Evolutionary conservation across 1,139 yeast genomes (phyloP).

Genomic region (Pichia kudriavzevii): DNA sequence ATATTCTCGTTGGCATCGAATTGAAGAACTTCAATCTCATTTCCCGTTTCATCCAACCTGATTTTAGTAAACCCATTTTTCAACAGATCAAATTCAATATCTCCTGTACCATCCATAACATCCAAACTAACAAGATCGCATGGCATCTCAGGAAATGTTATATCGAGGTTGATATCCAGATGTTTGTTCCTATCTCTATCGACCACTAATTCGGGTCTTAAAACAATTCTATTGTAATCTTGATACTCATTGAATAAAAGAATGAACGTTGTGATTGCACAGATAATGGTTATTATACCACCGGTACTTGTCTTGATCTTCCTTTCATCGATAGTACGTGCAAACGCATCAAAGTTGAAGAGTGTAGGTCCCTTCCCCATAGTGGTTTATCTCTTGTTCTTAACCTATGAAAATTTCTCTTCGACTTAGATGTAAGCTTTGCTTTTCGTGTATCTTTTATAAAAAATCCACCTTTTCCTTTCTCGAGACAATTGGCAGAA

Average conservation of each 20-base stretch:
- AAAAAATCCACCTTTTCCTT: no score
- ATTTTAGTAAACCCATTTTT: constrained; percentile 65
- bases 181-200: constrained; percentile 76
- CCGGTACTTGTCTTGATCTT: constrained; percentile 82
- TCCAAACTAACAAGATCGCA: constrained; percentile 63
- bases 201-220: constrained; percentile 78
- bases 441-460: no score
- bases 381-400: not conserved
- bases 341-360: constrained; percentile 77
- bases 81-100: constrained; percentile 63
- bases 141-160: constrained; percentile 77
- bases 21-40: constrained; percentile 31
- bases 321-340: constrained; percentile 93
- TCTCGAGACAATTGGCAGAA: no score
- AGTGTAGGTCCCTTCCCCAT: constrained; percentile 40
- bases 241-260: constrained; percentile 68
- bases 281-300: constrained; percentile 73
- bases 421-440: no score
- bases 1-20: constrained; percentile 26
- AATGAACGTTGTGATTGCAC: constrained; percentile 54
- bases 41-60: constrained; percentile 47
- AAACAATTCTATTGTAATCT: constrained; percentile 60
- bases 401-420: no score
- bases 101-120: constrained; percentile 81
- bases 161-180: constrained; percentile 71